Evolutionary conservation across 371 early-diverging fungal genomes (phyloP), one percentile per base, ranked within the genome.

Genomic region (Mortierella sp.): DNA sequence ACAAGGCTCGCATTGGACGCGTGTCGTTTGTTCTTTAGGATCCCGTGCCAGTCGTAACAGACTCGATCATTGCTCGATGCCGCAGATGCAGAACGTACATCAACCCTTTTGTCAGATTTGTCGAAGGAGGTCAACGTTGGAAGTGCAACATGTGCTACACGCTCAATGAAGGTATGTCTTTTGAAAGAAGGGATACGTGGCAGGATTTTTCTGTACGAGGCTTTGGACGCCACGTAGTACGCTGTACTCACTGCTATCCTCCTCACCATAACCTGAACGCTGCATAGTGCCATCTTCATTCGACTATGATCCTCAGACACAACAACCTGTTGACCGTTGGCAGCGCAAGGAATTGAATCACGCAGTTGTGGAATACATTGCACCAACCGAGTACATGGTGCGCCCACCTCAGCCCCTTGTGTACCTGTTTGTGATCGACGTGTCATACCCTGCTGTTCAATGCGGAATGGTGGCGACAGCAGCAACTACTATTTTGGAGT

Each of bases 341-440:
- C 81, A 88, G 62, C 89, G 96, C 41, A 86, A 94, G 21, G 97
- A 97, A 64, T 81, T 97, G 58, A 92, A 94, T 67, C 87, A 94
- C 79, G 83, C 93, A 7, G 94, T 94, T 30, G 94, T 97, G 7
- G 98, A 98, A 78, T 97, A 91, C 80, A 85, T 96, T 55, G 98
- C 98, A 1, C 96, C 98, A 5, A 87, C 91, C n/a, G 96, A 95
- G 78, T 96, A 96, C 81, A 95, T 94, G 95, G 90, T 90, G 13
- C 89, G 92, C 8, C 96, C 98, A 18, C 98, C 98, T 41, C 96
- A 96, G 81, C 96, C 98, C 21, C 93, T 95, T 38, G 94, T 96
- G 8, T 91, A 91, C 64, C 80, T 96, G 50, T 97, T 98, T 80
- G 84, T 98, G 21, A 92, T 98, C 49, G 98, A 98, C 80, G 96